Evolutionary conservation across 495 filamentous ascomycete species (phyloP).

Genomic region (Choiromyces venosus): DNA sequence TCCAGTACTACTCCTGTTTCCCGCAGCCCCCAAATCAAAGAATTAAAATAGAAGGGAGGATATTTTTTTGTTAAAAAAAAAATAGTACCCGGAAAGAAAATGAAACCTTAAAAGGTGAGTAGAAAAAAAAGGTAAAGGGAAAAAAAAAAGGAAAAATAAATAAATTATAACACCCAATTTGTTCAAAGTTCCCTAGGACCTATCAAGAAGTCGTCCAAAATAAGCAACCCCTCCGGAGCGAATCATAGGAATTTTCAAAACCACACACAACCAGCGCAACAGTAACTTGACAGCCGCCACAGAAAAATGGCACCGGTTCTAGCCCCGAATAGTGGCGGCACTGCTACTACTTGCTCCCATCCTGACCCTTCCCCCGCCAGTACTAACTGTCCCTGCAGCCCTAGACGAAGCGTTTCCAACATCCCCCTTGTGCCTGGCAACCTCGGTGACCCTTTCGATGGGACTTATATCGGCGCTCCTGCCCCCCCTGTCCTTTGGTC

Average conservation of each 20-base stretch:
- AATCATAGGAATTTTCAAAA: slow-evolving; percentile 1
- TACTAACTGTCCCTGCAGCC: slow-evolving; percentile 4
- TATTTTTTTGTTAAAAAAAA: slow-evolving; percentile 12
- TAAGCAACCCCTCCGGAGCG: slow-evolving; percentile 18
- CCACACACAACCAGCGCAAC: not conserved
- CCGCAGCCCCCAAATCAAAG: not conserved
- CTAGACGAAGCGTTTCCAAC: slow-evolving; percentile 15
- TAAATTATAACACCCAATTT: slow-evolving; percentile 27
- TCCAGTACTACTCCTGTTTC: slow-evolving; percentile 1
- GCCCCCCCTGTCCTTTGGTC: not conserved
- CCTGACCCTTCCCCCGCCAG: slow-evolving; percentile 13
- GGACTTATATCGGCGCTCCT: slow-evolving; percentile 19
- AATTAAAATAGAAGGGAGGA: not conserved
- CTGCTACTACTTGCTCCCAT: slow-evolving; percentile 17
- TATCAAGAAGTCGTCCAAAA: slow-evolving; percentile 36
- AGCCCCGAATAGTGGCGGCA: slow-evolving; percentile 1
- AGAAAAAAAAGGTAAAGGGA: slow-evolving; percentile 16
- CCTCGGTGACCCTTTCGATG: slow-evolving; percentile 7
- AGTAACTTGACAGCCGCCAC: slow-evolving; percentile 1
- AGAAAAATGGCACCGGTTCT: not conserved
- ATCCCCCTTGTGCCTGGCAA: slow-evolving; percentile 19
- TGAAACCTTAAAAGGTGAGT: slow-evolving; percentile 4
- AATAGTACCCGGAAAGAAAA: slow-evolving; percentile 10
- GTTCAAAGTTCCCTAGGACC: slow-evolving; percentile 28
- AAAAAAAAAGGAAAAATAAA: not conserved